Evolutionary conservation across 257 asterid genomes (phyloP).

Genomic region (Nicotiana noctiflora): DNA sequence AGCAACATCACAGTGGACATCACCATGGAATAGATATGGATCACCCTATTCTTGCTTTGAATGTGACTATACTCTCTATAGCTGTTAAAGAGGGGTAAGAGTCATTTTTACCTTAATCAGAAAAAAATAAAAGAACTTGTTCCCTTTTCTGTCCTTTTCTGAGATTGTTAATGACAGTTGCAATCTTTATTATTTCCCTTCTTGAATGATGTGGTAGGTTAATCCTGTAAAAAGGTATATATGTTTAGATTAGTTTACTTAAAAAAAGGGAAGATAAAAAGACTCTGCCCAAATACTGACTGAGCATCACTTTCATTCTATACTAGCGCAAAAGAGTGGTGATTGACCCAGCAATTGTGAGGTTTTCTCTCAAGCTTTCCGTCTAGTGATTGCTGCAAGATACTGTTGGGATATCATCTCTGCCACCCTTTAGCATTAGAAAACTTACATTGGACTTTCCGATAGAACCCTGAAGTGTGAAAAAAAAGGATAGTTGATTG

Average conservation of each 20-base stretch:
- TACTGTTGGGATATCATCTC: background rate
- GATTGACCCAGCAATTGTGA: background rate
- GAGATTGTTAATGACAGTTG: background rate
- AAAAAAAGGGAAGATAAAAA: background rate
- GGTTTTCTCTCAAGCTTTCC: background rate
- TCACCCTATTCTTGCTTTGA: conserved; percentile 82
- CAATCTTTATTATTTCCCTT: background rate
- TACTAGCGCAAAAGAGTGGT: background rate
- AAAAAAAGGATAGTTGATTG: background rate
- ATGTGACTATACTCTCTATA: conserved; percentile 68
- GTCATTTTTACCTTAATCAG: conserved; percentile 9
- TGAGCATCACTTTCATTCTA: background rate
- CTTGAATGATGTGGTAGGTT: background rate
- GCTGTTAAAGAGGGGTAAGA: conserved; percentile 91
- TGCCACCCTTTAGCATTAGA: background rate
- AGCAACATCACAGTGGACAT: conserved; percentile 52
- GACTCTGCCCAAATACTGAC: background rate
- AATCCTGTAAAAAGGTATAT: background rate
- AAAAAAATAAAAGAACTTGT: background rate
- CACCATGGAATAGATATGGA: conserved; percentile 87
- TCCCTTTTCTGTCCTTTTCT: background rate
- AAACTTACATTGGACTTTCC: background rate
- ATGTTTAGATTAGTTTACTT: background rate
- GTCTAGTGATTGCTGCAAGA: background rate
- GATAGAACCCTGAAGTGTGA: background rate